Evolutionary conservation across 2,329 filamentous ascomycete species (phyloP).

Genomic region (Penicillium palitans): DNA sequence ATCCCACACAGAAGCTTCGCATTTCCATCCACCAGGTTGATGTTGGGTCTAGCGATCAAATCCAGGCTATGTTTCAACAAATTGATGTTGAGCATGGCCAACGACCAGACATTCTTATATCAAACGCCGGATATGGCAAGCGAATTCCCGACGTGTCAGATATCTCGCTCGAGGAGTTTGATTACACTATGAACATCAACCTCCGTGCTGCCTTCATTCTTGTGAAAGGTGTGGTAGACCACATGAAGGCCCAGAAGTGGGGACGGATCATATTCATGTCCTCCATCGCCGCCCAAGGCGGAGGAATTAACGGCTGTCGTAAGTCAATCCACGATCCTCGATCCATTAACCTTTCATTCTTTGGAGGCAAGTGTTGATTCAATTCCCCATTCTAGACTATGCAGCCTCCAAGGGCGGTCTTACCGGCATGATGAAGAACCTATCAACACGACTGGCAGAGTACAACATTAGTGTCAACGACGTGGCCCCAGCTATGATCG

Average conservation of each 20-base stretch:
- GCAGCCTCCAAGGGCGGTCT: conserved; percentile 64
- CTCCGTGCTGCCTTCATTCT: conserved; percentile 63
- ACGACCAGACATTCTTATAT: conserved; percentile 63
- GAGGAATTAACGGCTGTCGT: conserved; percentile 64
- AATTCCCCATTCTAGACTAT: conserved; percentile 38
- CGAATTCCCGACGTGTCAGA: conserved; percentile 58
- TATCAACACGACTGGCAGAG: conserved; percentile 59
- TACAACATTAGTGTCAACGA: conserved; percentile 67
- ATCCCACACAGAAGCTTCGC: conserved; percentile 33
- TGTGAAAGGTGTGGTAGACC: conserved; percentile 59
- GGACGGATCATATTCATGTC: conserved; percentile 65
- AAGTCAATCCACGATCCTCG: conserved; percentile 16
- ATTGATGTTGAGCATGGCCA: conserved; percentile 55
- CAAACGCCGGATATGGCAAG: conserved; percentile 67
- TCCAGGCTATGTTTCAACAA: conserved; percentile 57
- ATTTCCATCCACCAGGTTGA: conserved; percentile 61
- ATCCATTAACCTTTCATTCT: no score
- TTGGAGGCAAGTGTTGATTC: not conserved
- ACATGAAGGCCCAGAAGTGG: conserved; percentile 62
- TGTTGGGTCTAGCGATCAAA: conserved; percentile 56
- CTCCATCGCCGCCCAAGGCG: conserved; percentile 63
- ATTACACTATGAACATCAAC: conserved; percentile 63
- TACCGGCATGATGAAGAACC: conserved; percentile 65
- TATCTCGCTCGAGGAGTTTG: conserved; percentile 64
- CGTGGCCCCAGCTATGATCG: conserved; percentile 68